These are phyloP conservation scores for Talinum fruticosum DNA, from an alignment of 148 eudicot genomes.

Conservation along the genomic window DNA sequence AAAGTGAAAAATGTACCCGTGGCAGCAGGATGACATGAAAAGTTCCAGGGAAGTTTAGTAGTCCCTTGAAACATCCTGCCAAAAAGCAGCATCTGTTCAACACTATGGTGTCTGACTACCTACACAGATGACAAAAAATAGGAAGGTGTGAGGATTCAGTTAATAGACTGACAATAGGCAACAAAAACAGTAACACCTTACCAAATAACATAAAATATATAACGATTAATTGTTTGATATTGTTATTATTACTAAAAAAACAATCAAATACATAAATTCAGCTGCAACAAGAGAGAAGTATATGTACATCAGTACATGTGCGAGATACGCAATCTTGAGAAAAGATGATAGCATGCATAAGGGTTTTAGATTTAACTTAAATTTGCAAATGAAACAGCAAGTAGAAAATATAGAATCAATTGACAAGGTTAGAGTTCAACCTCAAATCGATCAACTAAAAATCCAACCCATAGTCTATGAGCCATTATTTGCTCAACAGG, in stretches of 20 bases:
- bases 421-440: constrained; percentile 29
- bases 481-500: constrained; percentile 97
- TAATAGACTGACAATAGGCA: not conserved
- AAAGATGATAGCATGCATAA: not conserved
- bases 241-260: not conserved
- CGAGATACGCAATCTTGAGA: not conserved
- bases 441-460: constrained; percentile 94
- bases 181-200: not conserved
- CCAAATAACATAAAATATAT: not conserved
- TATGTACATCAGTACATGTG: not conserved
- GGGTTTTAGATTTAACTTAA: not conserved
- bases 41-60: constrained; percentile 79
- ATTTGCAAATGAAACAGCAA: not conserved
- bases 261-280: not conserved
- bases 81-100: constrained; percentile 84
- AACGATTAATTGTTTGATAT: not conserved
- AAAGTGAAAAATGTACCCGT: constrained; percentile 91
- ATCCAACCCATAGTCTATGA: constrained; percentile 97
- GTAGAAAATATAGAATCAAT: not conserved
- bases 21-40: constrained; percentile 91
- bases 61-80: constrained; percentile 97
- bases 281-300: not conserved
- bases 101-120: constrained; percentile 87
- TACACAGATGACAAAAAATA: constrained; percentile 22
- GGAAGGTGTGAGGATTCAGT: constrained; percentile 3